phyloP scores from a whole-genome alignment of 805 yeast genomes.

The Lipomyces oligophaga region DNA sequence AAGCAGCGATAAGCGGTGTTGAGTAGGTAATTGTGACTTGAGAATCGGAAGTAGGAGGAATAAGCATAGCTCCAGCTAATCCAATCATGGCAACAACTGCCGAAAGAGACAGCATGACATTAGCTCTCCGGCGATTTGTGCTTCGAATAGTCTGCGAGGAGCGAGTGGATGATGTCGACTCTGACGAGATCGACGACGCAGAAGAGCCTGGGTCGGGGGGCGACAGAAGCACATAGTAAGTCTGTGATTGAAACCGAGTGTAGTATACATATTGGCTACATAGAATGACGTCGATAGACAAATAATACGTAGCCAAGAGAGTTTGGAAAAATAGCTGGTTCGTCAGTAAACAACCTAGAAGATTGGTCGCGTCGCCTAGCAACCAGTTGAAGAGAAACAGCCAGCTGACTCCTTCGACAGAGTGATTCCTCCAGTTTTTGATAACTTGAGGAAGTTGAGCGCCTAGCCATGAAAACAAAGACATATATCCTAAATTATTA shows the following conservation, averaged over 20 bases:
- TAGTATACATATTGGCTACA: constrained; percentile 72
- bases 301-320: constrained; percentile 65
- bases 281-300: constrained; percentile 65
- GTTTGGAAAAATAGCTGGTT: constrained; percentile 74
- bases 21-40: background rate
- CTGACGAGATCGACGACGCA: constrained; percentile 18
- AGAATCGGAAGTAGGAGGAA: constrained; percentile 8
- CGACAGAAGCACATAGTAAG: constrained; percentile 24
- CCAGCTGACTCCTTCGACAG: constrained; percentile 65
- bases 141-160: constrained; percentile 21
- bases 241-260: constrained; percentile 34
- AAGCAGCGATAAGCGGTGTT: constrained; percentile 1
- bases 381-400: constrained; percentile 62
- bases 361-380: constrained; percentile 57
- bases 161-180: background rate
- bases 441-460: constrained; percentile 72
- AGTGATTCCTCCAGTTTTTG: constrained; percentile 53
- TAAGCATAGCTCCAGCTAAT: constrained; percentile 23
- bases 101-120: constrained; percentile 24
- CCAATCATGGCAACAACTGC: constrained; percentile 23
- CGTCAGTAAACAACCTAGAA: constrained; percentile 70
- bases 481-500: constrained; percentile 19
- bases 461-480: constrained; percentile 51
- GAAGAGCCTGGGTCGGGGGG: constrained; percentile 17
- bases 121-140: constrained; percentile 15